phyloP scores from a whole-genome alignment of 2,329 filamentous ascomycete genomes.

The Penicillium sp. region DNA sequence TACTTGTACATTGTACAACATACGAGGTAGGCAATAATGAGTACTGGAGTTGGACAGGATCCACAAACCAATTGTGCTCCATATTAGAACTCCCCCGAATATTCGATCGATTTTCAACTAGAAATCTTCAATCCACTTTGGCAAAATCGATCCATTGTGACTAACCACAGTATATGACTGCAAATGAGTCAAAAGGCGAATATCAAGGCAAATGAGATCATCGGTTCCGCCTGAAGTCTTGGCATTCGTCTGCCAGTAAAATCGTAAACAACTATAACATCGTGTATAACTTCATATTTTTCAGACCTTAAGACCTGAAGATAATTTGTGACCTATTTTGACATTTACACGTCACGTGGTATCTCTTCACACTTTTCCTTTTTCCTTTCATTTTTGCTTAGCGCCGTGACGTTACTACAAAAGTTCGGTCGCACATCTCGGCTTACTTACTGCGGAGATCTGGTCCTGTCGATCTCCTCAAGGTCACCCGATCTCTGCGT shows the following conservation, averaged over 20 bases:
- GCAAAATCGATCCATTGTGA: neutral
- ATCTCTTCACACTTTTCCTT: neutral
- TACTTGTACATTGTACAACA: neutral
- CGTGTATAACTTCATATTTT: conserved; percentile 4
- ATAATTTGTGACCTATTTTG: neutral
- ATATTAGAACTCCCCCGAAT: neutral
- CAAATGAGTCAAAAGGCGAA: conserved; percentile 4
- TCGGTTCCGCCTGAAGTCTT: conserved; percentile 6
- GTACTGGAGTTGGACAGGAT: neutral
- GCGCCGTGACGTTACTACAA: neutral
- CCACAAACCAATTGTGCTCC: neutral
- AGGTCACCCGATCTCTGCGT: conserved; percentile 38
- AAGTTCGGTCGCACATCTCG: conserved; percentile 9
- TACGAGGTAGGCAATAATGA: neutral
- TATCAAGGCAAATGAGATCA: conserved; percentile 5
- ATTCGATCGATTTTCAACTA: neutral
- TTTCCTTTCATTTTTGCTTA: neutral
- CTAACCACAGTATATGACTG: neutral
- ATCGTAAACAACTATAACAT: conserved; percentile 1
- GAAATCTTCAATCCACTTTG: neutral
- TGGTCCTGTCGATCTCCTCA: conserved; percentile 29
- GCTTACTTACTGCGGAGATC: conserved; percentile 20
- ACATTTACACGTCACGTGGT: conserved; percentile 2
- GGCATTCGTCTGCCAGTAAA: neutral
- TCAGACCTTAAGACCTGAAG: neutral